phyloP scores from a whole-genome alignment of 2,329 filamentous ascomycete genomes.

The Aureobasidium lini region DNA sequence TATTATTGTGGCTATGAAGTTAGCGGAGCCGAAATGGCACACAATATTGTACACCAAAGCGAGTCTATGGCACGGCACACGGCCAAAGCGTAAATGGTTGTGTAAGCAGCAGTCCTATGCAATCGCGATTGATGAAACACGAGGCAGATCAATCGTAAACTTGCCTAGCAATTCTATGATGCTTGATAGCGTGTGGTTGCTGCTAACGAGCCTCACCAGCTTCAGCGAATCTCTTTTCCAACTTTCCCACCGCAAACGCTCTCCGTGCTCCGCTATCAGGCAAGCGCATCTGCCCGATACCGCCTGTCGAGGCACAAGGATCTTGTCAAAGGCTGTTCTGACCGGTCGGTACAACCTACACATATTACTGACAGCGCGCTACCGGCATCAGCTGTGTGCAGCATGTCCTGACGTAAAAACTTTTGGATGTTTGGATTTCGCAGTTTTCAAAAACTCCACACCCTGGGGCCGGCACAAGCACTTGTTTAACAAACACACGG shows the following conservation, averaged over 20 bases:
- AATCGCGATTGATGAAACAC: not conserved
- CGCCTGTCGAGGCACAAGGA: not conserved
- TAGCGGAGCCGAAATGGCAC: constrained; percentile 4
- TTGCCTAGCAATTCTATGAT: not conserved
- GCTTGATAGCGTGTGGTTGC: not conserved
- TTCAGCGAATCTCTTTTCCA: not conserved
- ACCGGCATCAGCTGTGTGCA: not conserved
- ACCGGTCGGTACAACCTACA: constrained; percentile 4
- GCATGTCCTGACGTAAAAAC: not conserved
- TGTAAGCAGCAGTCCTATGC: not conserved
- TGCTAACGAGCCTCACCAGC: not conserved
- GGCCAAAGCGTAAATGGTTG: constrained; percentile 1
- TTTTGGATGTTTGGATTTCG: not conserved
- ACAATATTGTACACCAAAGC: not conserved
- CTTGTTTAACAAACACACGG: not conserved
- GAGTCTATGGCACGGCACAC: not conserved
- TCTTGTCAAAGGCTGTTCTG: not conserved
- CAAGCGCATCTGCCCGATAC: not conserved
- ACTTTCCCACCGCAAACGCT: not conserved
- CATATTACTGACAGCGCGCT: not conserved
- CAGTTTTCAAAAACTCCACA: not conserved
- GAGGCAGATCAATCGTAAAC: constrained; percentile 5
- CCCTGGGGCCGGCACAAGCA: not conserved
- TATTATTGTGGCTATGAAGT: not conserved
- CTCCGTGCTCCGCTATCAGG: not conserved